A percentile compares a stretch with the other conserved stretches of the same genome.
phyloP scores from a whole-genome alignment of 148 eudicot species.

The Selenicereus undatus region DNA sequence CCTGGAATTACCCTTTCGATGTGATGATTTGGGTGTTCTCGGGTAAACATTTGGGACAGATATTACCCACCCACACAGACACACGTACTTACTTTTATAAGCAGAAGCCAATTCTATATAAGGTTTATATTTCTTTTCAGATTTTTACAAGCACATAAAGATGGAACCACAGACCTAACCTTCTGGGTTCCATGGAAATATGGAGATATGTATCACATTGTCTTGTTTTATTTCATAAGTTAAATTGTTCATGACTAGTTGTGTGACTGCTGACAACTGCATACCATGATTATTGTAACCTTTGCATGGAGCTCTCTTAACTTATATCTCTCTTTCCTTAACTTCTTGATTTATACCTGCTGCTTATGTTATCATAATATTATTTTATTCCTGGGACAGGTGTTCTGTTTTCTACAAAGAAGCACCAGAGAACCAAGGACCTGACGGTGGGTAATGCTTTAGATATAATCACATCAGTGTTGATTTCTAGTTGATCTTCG shows the following conservation, averaged over 20 bases:
- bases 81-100: no score
- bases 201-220: neutral
- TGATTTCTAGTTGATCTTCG: neutral
- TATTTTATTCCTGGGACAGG: slow-evolving; percentile 40
- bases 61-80: no score
- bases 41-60: no score
- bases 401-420: slow-evolving; percentile 79
- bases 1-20: no score
- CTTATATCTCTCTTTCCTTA: neutral
- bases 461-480: neutral
- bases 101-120: no score
- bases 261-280: neutral
- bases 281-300: neutral
- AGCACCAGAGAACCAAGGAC: slow-evolving; percentile 95
- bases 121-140: no score
- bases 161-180: no score
- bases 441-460: slow-evolving; percentile 49
- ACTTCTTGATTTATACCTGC: neutral
- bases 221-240: neutral
- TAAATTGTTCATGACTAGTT: neutral
- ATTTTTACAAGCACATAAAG: no score
- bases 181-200: no score
- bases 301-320: no score
- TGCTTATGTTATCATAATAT: neutral
- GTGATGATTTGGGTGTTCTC: no score